These are phyloP conservation scores for Metarhizium robertsii DNA, from an alignment of 2,329 filamentous ascomycete genomes.

Conservation along the genomic window DNA sequence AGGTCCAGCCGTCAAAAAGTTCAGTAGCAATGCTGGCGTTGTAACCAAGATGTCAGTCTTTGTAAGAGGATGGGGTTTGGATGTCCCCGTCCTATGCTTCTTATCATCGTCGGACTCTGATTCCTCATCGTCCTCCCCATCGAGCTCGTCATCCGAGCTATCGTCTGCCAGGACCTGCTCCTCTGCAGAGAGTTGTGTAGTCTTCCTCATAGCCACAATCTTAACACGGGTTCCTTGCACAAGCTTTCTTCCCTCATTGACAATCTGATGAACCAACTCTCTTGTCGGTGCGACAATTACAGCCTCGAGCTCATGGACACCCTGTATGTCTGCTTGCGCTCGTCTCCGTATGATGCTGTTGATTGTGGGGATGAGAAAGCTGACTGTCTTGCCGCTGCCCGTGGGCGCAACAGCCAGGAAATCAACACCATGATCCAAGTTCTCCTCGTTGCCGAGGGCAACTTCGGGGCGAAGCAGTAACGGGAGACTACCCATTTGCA, in stretches of 20 bases:
- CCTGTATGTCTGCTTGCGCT: conserved; percentile 30
- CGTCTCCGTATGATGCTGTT: conserved; percentile 59
- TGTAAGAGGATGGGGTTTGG: conserved; percentile 17
- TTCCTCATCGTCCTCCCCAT: conserved; percentile 18
- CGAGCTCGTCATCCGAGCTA: conserved; percentile 30
- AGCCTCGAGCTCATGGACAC: conserved; percentile 46
- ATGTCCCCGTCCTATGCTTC: conserved; percentile 13
- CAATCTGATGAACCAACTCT: conserved; percentile 70
- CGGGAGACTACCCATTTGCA: conserved; percentile 80
- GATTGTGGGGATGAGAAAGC: conserved; percentile 81
- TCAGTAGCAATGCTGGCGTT: conserved; percentile 55
- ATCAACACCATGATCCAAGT: conserved; percentile 45
- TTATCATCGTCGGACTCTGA: conserved; percentile 27
- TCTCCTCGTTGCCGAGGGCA: conserved; percentile 32
- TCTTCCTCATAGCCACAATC: conserved; percentile 76
- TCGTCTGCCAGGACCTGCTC: conserved; percentile 27
- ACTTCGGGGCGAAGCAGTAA: conserved; percentile 55
- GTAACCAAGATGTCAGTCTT: conserved; percentile 32
- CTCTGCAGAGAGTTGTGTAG: conserved; percentile 57
- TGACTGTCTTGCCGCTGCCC: conserved; percentile 91
- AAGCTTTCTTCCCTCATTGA: conserved; percentile 79
- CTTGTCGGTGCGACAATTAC: conserved; percentile 71
- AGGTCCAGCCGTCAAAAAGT: conserved; percentile 49
- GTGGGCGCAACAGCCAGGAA: conserved; percentile 87
- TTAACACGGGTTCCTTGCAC: conserved; percentile 66